phyloP scores from a whole-genome alignment of 352 stramenopile species.

The Halophytophthora batemanensis region DNA sequence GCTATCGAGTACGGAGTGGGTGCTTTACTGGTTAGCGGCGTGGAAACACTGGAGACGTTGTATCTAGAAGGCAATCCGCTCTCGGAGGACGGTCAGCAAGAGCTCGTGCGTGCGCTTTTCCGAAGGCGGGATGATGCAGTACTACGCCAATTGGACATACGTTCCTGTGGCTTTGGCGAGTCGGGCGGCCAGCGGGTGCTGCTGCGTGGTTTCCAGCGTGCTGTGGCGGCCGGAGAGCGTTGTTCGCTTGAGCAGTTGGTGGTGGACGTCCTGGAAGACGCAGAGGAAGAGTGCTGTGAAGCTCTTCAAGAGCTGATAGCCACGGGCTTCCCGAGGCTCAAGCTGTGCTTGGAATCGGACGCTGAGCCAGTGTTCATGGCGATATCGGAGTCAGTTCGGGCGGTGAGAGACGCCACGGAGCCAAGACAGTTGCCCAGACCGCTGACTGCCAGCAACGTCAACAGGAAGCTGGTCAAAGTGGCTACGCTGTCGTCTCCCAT shows the following conservation, averaged over 20 bases:
- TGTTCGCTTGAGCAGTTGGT: conserved; percentile 17
- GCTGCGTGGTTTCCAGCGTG: conserved; percentile 24
- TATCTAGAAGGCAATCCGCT: conserved; percentile 35
- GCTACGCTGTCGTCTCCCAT: not conserved
- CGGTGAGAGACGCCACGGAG: too few relatives aligned
- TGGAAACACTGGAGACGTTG: conserved; percentile 21
- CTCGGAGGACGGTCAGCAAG: conserved; percentile 29
- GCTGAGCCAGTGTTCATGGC: too few relatives aligned
- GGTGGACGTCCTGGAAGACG: conserved; percentile 4
- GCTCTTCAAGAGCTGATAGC: too few relatives aligned
- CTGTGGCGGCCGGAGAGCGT: conserved; percentile 20
- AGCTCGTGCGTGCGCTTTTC: conserved; percentile 33
- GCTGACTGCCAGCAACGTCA: too few relatives aligned
- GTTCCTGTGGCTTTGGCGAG: conserved; percentile 29
- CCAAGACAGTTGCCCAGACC: too few relatives aligned
- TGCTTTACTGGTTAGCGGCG: conserved; percentile 20
- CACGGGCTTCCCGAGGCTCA: too few relatives aligned
- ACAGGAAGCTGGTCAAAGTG: not conserved
- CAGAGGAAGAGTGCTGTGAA: conserved; percentile 5
- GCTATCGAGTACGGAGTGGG: conserved; percentile 30
- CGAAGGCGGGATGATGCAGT: conserved; percentile 18
- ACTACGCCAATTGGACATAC: conserved; percentile 31
- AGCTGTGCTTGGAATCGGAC: too few relatives aligned
- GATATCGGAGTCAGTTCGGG: too few relatives aligned
- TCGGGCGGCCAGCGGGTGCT: conserved; percentile 8